Conservation (phyloP, 306 rosid genomes). For the Astragalus glycyphyllos region DNA sequence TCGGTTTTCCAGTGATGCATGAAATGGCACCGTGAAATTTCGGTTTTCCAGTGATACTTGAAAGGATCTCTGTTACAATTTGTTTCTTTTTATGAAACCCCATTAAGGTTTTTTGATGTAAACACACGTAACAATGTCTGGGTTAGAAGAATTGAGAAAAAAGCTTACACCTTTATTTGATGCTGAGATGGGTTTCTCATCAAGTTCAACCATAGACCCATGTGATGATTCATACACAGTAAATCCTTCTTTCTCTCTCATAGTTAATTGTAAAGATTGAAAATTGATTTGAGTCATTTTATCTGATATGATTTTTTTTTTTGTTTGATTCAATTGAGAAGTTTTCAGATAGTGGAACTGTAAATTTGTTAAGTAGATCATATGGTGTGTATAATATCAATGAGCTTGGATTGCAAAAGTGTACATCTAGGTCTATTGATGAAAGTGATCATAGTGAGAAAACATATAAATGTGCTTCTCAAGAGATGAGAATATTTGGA, state of each 20-base stretch:
- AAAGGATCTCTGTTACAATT: slow-evolving; percentile 1
- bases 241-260: slow-evolving; percentile 30
- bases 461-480: slow-evolving; percentile 78
- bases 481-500: slow-evolving; percentile 92
- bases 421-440: slow-evolving; percentile 63
- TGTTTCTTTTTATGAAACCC: not conserved
- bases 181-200: slow-evolving; percentile 70
- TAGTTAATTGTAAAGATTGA: not conserved
- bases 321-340: slow-evolving; percentile 42
- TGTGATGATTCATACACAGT: slow-evolving; percentile 88
- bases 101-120: slow-evolving; percentile 17
- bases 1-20: slow-evolving; percentile 27
- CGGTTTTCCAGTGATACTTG: too few relatives aligned
- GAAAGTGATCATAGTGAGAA: slow-evolving; percentile 60
- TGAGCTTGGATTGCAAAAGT: slow-evolving; percentile 91
- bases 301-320: not conserved
- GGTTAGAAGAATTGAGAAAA: slow-evolving; percentile 85
- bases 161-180: slow-evolving; percentile 78
- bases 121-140: slow-evolving; percentile 62
- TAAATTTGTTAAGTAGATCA: slow-evolving; percentile 85
- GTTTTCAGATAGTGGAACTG: slow-evolving; percentile 92
- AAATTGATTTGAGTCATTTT: not conserved
- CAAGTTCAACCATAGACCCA: slow-evolving; percentile 71
- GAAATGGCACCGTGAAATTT: too few relatives aligned
- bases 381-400: slow-evolving; percentile 92